These are phyloP conservation scores for Saksenaea oblongispora DNA, from an alignment of 371 early-diverging fungal genomes.

Conservation along the genomic window DNA sequence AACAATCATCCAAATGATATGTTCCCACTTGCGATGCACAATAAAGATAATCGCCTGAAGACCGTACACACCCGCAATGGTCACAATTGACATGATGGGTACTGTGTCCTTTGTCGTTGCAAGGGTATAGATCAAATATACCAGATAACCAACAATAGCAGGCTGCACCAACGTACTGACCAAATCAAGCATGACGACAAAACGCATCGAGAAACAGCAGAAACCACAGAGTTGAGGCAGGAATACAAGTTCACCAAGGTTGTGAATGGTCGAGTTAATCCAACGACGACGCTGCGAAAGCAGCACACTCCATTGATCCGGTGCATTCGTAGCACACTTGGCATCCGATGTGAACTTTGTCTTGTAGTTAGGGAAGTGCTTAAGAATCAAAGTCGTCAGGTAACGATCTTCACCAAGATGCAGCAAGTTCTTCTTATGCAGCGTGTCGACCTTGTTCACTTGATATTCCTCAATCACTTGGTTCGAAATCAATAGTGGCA, in stretches of 20 bases:
- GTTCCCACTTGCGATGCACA: constrained; percentile 70
- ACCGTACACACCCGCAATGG: constrained; percentile 79
- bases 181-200: constrained; percentile 90
- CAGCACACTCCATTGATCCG: constrained; percentile 90
- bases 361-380: constrained; percentile 95
- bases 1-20: constrained; percentile 83
- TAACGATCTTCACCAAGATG: constrained; percentile 86
- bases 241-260: constrained; percentile 86
- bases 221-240: constrained; percentile 91
- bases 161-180: constrained; percentile 90
- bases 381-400: constrained; percentile 96
- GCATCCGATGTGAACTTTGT: constrained; percentile 95
- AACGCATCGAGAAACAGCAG: constrained; percentile 96
- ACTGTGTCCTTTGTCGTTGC: constrained; percentile 39
- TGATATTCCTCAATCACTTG: constrained; percentile 94
- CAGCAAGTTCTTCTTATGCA: constrained; percentile 93
- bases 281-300: constrained; percentile 95
- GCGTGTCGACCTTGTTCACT: constrained; percentile 91
- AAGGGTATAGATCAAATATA: constrained; percentile 67
- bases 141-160: constrained; percentile 82
- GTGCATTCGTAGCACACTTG: constrained; percentile 92
- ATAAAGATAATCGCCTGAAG: constrained; percentile 83
- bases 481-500: constrained; percentile 90
- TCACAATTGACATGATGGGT: constrained; percentile 57
- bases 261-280: constrained; percentile 97